Evolutionary conservation across 1,139 yeast species (phyloP).

Genomic region (Casaregolazyma suthepensis): DNA sequence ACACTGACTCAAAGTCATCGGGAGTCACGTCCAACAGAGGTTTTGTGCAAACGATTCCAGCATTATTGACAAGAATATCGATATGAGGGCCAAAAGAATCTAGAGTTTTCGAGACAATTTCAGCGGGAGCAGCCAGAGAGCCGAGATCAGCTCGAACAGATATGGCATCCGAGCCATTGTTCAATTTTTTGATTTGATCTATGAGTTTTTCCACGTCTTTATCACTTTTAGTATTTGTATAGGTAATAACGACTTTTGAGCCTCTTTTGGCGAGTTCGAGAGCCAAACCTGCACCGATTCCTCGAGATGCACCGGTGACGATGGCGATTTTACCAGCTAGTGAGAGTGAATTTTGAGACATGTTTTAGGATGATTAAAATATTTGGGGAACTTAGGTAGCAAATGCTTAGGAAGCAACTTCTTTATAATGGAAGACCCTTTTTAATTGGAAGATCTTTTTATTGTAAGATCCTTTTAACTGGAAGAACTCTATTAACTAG

Average conservation of each 20-base stretch:
- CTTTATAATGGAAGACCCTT: no score
- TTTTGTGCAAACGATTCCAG: constrained; percentile 15
- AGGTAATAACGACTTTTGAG: constrained; percentile 29
- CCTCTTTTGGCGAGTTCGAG: constrained; percentile 27
- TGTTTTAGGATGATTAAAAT: neutral
- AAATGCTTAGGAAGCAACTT: no score
- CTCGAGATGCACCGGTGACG: constrained; percentile 27
- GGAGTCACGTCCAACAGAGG: constrained; percentile 14
- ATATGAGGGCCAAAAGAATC: constrained; percentile 22
- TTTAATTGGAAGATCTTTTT: no score
- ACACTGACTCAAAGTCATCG: constrained; percentile 16
- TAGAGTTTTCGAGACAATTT: constrained; percentile 14
- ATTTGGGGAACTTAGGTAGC: no score
- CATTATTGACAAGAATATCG: constrained; percentile 21
- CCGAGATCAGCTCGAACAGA: constrained; percentile 27
- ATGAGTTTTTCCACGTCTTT: neutral
- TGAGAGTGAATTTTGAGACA: neutral
- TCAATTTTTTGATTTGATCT: neutral
- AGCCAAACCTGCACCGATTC: constrained; percentile 30
- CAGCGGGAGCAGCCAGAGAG: constrained; percentile 19
- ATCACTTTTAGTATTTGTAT: constrained; percentile 15
- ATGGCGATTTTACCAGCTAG: constrained; percentile 14
- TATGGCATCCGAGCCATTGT: constrained; percentile 20
- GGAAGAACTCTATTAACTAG: no score
- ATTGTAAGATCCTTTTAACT: no score